phyloP scores from a whole-genome alignment of 192 early-diverging fungal genomes.

The Backusella mclennaniae region DNA sequence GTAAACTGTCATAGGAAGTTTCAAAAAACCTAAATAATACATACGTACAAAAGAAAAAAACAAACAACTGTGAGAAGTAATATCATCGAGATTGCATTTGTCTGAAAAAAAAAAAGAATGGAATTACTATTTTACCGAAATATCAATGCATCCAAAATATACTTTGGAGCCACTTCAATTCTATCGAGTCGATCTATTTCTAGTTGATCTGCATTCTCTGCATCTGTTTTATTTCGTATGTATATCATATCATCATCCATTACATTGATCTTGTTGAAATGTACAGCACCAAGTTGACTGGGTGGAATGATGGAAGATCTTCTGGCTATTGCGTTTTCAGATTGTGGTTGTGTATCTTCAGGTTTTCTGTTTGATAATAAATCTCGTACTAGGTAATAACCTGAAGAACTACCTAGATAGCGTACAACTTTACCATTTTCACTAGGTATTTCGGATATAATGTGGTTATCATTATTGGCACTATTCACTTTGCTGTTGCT shows the following conservation, averaged over 20 bases:
- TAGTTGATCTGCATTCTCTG: conserved; percentile 8
- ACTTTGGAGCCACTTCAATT: neutral
- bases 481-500: neutral
- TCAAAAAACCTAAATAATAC: conserved; percentile 23
- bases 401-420: conserved; percentile 33
- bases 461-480: neutral
- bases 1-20: conserved; percentile 15
- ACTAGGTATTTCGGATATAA: neutral
- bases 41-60: neutral
- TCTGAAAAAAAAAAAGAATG: neutral
- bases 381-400: conserved; percentile 28
- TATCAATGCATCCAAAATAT: neutral
- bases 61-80: neutral
- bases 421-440: conserved; percentile 20
- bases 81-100: neutral
- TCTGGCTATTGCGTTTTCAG: neutral
- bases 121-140: neutral
- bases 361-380: neutral
- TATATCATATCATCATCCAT: conserved; percentile 26
- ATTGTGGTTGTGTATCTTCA: neutral
- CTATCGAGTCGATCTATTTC: neutral
- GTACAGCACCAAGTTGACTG: neutral
- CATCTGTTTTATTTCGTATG: conserved; percentile 18
- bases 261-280: conserved; percentile 13
- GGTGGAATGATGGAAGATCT: neutral